Percentiles rank a stretch among this genome's conserved stretches.
These are phyloP conservation scores for Mycogone perniciosa DNA, from an alignment of 2,329 filamentous ascomycete species.

Conservation along the genomic window DNA sequence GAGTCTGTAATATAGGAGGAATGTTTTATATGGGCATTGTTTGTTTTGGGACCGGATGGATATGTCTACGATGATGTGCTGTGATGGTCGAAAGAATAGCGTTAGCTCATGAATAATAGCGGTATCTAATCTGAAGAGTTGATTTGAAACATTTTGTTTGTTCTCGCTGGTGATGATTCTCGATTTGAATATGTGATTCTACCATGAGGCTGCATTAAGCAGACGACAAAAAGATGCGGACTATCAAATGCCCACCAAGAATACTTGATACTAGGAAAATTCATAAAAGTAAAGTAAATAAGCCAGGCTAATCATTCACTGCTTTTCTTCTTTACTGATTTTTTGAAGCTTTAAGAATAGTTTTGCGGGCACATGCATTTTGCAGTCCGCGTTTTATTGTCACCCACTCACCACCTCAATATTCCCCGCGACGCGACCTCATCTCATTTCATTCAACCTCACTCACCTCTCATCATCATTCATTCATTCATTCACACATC, in stretches of 20 bases:
- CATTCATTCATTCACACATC: not conserved
- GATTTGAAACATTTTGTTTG: no score
- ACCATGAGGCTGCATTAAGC: no score
- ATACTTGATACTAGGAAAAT: no score
- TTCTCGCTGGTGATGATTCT: no score
- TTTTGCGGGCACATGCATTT: not conserved
- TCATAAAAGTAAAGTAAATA: no score
- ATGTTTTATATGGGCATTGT: not conserved
- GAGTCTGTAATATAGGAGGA: not conserved
- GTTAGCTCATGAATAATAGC: not conserved
- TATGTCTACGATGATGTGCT: not conserved
- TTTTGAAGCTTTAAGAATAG: not conserved
- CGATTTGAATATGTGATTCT: no score
- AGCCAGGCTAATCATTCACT: no score
- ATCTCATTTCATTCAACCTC: conserved; percentile 2
- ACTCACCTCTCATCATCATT: not conserved
- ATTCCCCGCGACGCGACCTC: not conserved
- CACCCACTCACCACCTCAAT: not conserved
- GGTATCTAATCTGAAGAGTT: no score
- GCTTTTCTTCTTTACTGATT: no score
- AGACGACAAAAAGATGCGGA: no score
- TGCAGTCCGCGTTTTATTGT: not conserved
- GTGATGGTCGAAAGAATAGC: not conserved
- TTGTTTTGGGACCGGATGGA: conserved; percentile 2
- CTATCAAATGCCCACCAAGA: no score